These are phyloP conservation scores for Mikania micrantha DNA, from an alignment of 129 eudicot species.

Conservation along the genomic window DNA sequence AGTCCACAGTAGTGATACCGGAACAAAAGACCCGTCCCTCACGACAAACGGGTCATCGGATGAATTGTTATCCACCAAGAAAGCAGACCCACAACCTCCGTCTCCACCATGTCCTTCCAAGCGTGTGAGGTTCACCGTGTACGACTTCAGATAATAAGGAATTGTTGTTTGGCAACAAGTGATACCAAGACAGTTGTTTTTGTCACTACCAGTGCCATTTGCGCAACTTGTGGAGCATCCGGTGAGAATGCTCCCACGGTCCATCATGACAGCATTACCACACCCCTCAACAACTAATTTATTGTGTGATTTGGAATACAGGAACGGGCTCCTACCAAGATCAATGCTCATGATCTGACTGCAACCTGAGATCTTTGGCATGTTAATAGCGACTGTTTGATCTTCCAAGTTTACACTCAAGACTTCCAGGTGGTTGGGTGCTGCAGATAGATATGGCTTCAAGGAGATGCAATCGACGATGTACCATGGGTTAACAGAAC, in stretches of 20 bases:
- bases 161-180: too few relatives aligned
- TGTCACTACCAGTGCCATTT: too few relatives aligned
- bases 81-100: too few relatives aligned
- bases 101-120: too few relatives aligned
- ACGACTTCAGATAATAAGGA: neutral
- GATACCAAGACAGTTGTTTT: too few relatives aligned
- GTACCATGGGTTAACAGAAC: too few relatives aligned
- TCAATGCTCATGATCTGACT: neutral
- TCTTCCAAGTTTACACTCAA: neutral
- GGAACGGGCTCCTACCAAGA: neutral
- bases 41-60: neutral
- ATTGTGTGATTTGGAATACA: neutral
- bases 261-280: neutral
- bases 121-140: neutral
- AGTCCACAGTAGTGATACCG: neutral
- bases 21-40: neutral
- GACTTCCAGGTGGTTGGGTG: neutral
- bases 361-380: neutral
- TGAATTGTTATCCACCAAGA: neutral
- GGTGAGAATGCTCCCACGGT: neutral
- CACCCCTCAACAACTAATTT: neutral
- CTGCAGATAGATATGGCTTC: neutral
- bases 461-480: neutral
- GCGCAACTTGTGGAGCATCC: neutral
- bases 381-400: neutral